These are phyloP conservation scores for Guillardia theta DNA, from an alignment of 78 protist genomes.

Conservation along the genomic window DNA sequence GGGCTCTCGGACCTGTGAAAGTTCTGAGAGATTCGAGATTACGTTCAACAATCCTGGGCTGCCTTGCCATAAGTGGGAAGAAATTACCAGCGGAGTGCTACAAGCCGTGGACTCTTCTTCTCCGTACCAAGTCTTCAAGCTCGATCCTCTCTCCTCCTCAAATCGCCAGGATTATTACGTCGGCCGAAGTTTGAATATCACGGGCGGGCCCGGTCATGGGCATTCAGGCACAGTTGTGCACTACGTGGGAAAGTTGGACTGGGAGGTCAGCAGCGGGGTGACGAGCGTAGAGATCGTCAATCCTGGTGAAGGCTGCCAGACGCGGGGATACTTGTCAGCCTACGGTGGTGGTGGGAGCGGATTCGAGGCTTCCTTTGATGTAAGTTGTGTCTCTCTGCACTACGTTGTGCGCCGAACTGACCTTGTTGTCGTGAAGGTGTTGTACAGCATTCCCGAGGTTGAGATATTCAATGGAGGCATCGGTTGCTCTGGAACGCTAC, in stretches of 20 bases:
- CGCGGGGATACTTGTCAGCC: not conserved
- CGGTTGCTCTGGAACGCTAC: not conserved
- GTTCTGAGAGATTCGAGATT: too few relatives aligned
- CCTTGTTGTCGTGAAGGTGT: too few relatives aligned
- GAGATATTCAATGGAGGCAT: not conserved
- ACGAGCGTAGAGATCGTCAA: not conserved
- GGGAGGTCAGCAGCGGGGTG: not conserved
- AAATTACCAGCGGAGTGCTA: too few relatives aligned
- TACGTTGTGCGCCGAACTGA: not conserved
- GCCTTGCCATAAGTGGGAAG: too few relatives aligned
- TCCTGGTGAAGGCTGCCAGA: not conserved
- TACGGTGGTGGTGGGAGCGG: not conserved
- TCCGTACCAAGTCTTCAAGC: too few relatives aligned
- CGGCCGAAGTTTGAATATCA: not conserved
- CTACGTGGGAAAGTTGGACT: not conserved
- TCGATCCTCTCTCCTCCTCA: not conserved
- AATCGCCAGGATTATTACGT: not conserved
- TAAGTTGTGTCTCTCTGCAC: not conserved
- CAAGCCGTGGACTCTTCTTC: too few relatives aligned
- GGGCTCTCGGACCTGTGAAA: too few relatives aligned
- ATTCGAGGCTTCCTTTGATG: conserved; percentile 15
- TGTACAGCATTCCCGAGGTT: not conserved
- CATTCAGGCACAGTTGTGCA: not conserved
- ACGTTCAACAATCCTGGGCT: too few relatives aligned
- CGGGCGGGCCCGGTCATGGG: not conserved